These are phyloP conservation scores for Takashimella tepidaria DNA, from an alignment of 1,284 basidiomycete species.

Conservation along the genomic window DNA sequence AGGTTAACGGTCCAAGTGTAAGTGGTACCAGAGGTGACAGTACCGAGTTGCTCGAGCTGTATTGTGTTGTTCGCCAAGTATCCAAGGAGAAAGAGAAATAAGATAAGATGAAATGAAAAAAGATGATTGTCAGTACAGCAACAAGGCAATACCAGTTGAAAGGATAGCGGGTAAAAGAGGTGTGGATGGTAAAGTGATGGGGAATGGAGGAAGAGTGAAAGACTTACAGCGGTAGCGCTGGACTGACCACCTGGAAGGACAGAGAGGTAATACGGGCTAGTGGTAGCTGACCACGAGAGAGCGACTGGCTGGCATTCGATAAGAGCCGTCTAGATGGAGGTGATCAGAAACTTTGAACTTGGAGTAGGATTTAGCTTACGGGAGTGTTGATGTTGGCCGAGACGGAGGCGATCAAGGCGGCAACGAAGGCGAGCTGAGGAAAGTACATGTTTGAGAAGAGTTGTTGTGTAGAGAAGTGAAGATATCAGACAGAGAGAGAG, in stretches of 20 bases:
- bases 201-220: background rate
- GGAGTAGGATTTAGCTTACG: conserved; percentile 8
- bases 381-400: conserved; percentile 63
- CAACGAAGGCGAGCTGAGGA: conserved; percentile 40
- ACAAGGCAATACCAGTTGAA: conserved; percentile 4
- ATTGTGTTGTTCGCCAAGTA: background rate
- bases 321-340: conserved; percentile 27
- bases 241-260: conserved; percentile 65
- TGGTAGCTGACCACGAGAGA: conserved; percentile 57
- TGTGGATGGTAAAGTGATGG: too few species aligned
- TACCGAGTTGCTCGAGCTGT: conserved; percentile 55
- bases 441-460: background rate
- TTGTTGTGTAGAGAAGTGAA: conserved; percentile 3
- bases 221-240: conserved; percentile 55
- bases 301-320: conserved; percentile 40
- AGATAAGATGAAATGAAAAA: background rate
- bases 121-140: background rate
- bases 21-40: conserved; percentile 49
- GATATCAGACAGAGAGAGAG: background rate
- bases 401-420: conserved; percentile 50
- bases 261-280: conserved; percentile 59
- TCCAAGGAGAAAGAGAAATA: background rate
- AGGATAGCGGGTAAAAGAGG: background rate
- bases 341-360: background rate
- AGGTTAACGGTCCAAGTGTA: conserved; percentile 64